Evolutionary conservation across 2,329 filamentous ascomycete genomes (phyloP).

Genomic region (Ascochyta lentis): DNA sequence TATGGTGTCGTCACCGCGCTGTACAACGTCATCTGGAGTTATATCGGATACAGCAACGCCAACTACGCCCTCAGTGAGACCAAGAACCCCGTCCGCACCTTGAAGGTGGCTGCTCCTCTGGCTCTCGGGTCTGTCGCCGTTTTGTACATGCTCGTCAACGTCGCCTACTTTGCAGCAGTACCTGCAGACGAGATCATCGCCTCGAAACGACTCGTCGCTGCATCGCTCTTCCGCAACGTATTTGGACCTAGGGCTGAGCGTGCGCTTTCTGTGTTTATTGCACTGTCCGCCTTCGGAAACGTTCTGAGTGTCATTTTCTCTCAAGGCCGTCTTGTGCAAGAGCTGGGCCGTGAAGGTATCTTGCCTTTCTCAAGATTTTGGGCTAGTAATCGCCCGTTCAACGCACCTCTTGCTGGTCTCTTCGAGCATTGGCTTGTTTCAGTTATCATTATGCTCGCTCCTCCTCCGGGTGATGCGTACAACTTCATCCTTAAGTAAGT

Average conservation of each 20-base stretch:
- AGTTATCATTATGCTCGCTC: conserved; percentile 70
- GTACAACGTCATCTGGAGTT: conserved; percentile 76
- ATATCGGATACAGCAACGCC: conserved; percentile 72
- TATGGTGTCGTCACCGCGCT: conserved; percentile 73
- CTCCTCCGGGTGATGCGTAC: conserved; percentile 71
- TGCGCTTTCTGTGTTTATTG: conserved; percentile 69
- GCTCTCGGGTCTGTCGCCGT: conserved; percentile 65
- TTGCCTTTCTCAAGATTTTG: conserved; percentile 68
- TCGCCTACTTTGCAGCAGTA: conserved; percentile 70
- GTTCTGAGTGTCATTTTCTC: conserved; percentile 73
- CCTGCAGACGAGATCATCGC: conserved; percentile 62
- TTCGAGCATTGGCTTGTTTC: conserved; percentile 70
- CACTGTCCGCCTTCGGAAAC: conserved; percentile 71
- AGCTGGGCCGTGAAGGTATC: conserved; percentile 71
- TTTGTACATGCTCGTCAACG: conserved; percentile 71
- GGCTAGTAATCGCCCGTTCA: conserved; percentile 69
- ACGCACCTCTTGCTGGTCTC: conserved; percentile 66
- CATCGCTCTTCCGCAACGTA: conserved; percentile 64
- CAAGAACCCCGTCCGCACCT: conserved; percentile 68
- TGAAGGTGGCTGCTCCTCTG: conserved; percentile 69
- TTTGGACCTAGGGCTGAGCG: conserved; percentile 62
- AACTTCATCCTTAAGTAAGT: conserved; percentile 62
- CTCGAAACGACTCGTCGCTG: conserved; percentile 63
- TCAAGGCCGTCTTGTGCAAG: conserved; percentile 70
- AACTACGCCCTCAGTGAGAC: conserved; percentile 72